phyloP scores from a whole-genome alignment of 192 early-diverging fungal genomes.

The Coemansia sp. region DNA sequence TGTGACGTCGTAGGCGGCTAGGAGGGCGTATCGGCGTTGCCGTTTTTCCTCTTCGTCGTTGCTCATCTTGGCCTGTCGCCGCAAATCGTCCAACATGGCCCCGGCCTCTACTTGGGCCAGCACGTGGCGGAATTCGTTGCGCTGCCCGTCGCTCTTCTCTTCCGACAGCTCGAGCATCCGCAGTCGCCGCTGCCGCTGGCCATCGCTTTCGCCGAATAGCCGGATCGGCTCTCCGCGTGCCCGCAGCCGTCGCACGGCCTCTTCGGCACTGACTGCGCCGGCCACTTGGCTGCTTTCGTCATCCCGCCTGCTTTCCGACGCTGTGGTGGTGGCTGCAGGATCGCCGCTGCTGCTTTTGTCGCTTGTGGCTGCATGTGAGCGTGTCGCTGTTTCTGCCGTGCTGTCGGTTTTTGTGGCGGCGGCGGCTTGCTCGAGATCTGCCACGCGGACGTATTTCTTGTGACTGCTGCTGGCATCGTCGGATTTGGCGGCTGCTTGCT shows the following conservation, averaged over 20 bases:
- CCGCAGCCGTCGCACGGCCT: constrained; percentile 78
- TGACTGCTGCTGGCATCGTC: constrained; percentile 23
- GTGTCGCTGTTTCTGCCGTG: background rate
- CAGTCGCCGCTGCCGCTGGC: constrained; percentile 74
- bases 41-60: constrained; percentile 43
- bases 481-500: constrained; percentile 31
- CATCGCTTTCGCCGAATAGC: constrained; percentile 88
- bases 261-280: constrained; percentile 61
- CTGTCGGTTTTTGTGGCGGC: constrained; percentile 53
- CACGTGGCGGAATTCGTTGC: constrained; percentile 86
- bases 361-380: background rate
- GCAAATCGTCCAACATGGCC: constrained; percentile 71
- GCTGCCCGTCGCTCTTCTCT: constrained; percentile 78
- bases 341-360: background rate
- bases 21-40: constrained; percentile 43
- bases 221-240: constrained; percentile 86
- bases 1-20: constrained; percentile 62
- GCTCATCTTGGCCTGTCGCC: constrained; percentile 55
- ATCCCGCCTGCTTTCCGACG: background rate
- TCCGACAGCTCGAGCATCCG: constrained; percentile 79
- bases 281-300: constrained; percentile 10
- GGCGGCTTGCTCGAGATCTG: constrained; percentile 69
- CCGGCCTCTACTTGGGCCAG: constrained; percentile 81
- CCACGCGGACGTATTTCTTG: constrained; percentile 83
- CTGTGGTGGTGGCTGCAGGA: background rate